Base-by-base conservation (phyloP, 1,284 basidiomycete species). In the Apiotrichum mycotoxinovorans region DNA sequence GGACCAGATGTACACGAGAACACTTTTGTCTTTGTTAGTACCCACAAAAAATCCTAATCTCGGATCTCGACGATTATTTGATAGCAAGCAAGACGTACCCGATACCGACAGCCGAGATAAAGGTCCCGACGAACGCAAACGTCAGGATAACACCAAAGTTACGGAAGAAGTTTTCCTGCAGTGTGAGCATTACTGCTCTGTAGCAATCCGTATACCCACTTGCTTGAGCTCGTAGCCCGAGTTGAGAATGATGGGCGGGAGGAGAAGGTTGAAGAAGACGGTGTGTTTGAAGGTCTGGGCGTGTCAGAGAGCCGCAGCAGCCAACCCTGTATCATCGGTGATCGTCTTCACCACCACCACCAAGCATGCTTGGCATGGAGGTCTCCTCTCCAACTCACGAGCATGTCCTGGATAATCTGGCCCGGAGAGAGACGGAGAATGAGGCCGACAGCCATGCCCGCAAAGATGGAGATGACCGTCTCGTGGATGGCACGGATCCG, bases 141-240 rank as follows among this genome's bases (percentile, higher is more conserved):
- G 88, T 89, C 44, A 99, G 82, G 68, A 98, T 98, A 22, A 93
- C 94, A 20, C 91, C 94, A 75, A 98, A 98, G 76, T 97, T 97
- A 37, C 91, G 85, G 75, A 97, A 97, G 79, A 97, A 97, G 80
- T 93, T 93, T 78, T 94, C 95, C 89, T 96, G 76, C 23, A 22
- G 17, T 5, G 47, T 63, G 37, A 65, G 61, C 26, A 1, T n/a
- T n/a, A n/a, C n/a, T n/a, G 10, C 8, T 30, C 15, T 3, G 27
- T n/a, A 18, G 23, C 15, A 5, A 12, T 11, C 10, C 1, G 17
- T 10, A 37, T 11, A 72, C 81, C 54, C 62, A 87, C 91, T 81
- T 97, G 93, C 72, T 95, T 94, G 53, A 99, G 83, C 76, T 97
- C 93, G 76, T 98, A 99, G 8, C 95, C 95, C 8, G 92, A 97